These are phyloP conservation scores for Tubosaeta brunneosetosa DNA, from an alignment of 768 basidiomycete genomes.

Conservation along the genomic window DNA sequence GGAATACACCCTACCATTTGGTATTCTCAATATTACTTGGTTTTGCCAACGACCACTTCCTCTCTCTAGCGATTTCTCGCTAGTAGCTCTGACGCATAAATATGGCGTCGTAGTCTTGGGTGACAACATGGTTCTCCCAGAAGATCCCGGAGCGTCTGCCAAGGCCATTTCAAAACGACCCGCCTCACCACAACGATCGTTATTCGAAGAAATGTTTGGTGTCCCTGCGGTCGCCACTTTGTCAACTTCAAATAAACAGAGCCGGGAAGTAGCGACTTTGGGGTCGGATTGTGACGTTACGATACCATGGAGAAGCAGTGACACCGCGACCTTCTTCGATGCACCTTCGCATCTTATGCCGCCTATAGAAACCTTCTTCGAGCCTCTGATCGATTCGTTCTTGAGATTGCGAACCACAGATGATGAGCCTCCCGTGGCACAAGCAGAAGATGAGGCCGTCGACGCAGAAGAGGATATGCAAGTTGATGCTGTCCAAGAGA, in stretches of 20 bases:
- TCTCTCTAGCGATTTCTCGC: constrained; percentile 39
- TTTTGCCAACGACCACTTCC: constrained; percentile 34
- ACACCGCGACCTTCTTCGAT: constrained; percentile 50
- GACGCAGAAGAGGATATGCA: constrained; percentile 45
- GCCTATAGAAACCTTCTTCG: constrained; percentile 67
- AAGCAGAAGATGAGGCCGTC: constrained; percentile 22
- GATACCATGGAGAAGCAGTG: constrained; percentile 38
- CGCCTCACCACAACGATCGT: constrained; percentile 43
- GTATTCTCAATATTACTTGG: constrained; percentile 47
- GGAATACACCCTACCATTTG: constrained; percentile 53
- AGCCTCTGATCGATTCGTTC: constrained; percentile 52
- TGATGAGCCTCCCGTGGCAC: constrained; percentile 10
- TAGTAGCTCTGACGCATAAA: constrained; percentile 65
- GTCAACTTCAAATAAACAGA: constrained; percentile 18
- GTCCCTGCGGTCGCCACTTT: constrained; percentile 54
- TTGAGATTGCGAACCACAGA: constrained; percentile 30
- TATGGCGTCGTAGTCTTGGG: constrained; percentile 70
- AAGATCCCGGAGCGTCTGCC: constrained; percentile 41
- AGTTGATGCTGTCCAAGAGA: constrained; percentile 27
- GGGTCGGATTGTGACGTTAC: constrained; percentile 14
- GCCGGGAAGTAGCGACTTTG: constrained; percentile 8
- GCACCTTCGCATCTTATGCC: constrained; percentile 75
- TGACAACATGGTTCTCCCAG: constrained; percentile 42
- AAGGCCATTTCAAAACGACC: constrained; percentile 32
- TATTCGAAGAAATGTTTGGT: constrained; percentile 93